These are phyloP conservation scores for Plantago ovata DNA, from an alignment of 257 asterid species.

Conservation along the genomic window DNA sequence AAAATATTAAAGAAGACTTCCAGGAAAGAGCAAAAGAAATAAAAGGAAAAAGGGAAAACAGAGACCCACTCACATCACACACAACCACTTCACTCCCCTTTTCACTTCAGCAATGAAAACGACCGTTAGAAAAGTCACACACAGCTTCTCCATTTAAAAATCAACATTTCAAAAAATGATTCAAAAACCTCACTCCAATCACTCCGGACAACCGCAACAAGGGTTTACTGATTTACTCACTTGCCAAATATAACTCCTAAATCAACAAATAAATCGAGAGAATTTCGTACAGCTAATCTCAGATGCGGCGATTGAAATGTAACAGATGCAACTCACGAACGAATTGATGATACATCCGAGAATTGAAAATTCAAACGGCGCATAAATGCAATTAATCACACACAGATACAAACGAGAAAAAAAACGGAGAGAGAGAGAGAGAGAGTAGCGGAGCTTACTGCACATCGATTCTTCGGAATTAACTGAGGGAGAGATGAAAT, in stretches of 20 bases:
- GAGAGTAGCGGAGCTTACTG: slow-evolving; percentile 9
- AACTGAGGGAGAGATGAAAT: slow-evolving; percentile 6
- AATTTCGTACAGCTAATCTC: no score
- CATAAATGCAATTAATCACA: slow-evolving; percentile 3
- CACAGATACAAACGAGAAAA: background rate
- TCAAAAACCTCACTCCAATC: slow-evolving; percentile 16
- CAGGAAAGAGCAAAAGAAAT: slow-evolving; percentile 3
- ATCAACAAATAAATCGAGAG: slow-evolving; percentile 18
- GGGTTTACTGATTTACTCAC: no score
- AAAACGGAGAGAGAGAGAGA: slow-evolving; percentile 12
- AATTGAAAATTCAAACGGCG: background rate
- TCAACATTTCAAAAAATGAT: slow-evolving; percentile 4
- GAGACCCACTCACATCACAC: slow-evolving; percentile 13
- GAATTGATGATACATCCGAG: slow-evolving; percentile 8
- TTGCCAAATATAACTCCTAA: slow-evolving; percentile 26
- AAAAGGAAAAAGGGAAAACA: background rate
- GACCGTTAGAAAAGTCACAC: slow-evolving; percentile 31
- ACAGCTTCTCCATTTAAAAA: slow-evolving; percentile 7
- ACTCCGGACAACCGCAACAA: slow-evolving; percentile 13
- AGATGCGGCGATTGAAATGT: background rate
- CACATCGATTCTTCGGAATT: background rate
- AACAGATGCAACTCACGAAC: slow-evolving; percentile 4
- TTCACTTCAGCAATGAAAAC: slow-evolving; percentile 23
- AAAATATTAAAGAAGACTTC: no score
- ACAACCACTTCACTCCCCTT: slow-evolving; percentile 15